These are phyloP conservation scores for Populus hybrid DNA, from an alignment of 441 rosid species.

Conservation along the genomic window DNA sequence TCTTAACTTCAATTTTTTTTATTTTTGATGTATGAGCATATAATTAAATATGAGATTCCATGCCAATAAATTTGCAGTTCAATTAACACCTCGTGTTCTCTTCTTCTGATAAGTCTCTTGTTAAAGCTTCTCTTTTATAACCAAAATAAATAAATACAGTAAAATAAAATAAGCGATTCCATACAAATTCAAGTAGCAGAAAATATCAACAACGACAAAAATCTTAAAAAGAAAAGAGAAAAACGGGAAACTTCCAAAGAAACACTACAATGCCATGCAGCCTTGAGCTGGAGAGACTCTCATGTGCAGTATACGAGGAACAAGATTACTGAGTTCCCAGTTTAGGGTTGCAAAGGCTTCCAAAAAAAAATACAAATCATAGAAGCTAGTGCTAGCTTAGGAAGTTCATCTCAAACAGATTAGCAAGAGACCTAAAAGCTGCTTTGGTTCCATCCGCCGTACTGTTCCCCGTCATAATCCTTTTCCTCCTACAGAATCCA, in stretches of 20 bases:
- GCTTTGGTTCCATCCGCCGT: constrained; percentile 82
- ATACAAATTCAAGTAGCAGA: neutral
- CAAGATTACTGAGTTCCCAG: neutral
- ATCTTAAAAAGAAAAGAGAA: neutral
- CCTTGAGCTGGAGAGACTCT: neutral
- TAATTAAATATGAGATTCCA: neutral
- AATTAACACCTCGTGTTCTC: neutral
- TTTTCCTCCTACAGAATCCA: constrained; percentile 34
- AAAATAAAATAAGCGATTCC: neutral
- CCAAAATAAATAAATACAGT: too few relatives aligned
- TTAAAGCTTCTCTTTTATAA: too few relatives aligned
- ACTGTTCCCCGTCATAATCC: constrained; percentile 27
- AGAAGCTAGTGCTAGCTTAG: neutral
- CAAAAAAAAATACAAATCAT: neutral
- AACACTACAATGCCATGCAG: neutral
- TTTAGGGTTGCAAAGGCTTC: neutral
- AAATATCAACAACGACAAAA: neutral
- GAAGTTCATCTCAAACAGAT: neutral
- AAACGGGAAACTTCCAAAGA: neutral
- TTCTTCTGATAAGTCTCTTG: too few relatives aligned
- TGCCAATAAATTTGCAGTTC: neutral
- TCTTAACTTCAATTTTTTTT: too few relatives aligned
- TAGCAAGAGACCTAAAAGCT: constrained; percentile 12
- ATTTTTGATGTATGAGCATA: too few relatives aligned
- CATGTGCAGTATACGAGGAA: neutral